Evolutionary conservation across 1,139 yeast species (phyloP), one percentile per base, ranked within the genome.

Genomic region (Barnettozyma hawaiiensis): DNA sequence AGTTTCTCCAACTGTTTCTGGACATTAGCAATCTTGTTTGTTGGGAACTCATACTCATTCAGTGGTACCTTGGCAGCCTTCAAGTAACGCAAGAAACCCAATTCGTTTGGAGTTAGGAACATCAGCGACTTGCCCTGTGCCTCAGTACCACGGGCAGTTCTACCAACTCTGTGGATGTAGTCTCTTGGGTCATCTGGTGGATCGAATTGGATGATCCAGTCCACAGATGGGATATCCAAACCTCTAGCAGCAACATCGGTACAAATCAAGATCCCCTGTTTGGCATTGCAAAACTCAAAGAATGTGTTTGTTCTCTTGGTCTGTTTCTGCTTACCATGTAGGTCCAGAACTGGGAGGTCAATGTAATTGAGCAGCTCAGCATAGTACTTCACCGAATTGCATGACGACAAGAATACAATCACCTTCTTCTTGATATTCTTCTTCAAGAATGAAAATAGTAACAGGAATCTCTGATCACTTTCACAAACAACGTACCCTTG

Each of bases 121-220:
- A 92, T 90, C 50, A 92, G 71, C 14, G 96, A 85, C 65, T 83
- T 86, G 53, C 99, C 99, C 61, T 83, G 83, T 45, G 96, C 97
- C 40, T 76, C 63, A 18, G 95, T 75, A 47, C 97, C 98, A 69
- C 98, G 81, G 15, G 98, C 98, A 22, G 98, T 92, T 73, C 98
- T 82, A 51, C 98, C 98, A 29, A 92, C 97, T 65, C 97, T 81
- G 67, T 92, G 98, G 57, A 92, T 90, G 61, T 92, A 92, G 67
- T 90, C 97, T 67, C 97, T 81, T 63, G 97, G 97, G 67, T 92
- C 97, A 81, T 92, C 97, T 62, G 97, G 97, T 40, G 97, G 97
- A 64, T 92, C 97, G 56, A 85, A 89, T 69, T 92, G 97, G 49
- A 92, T 81, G 57, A 92, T 92, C 96, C 97, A 92, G 67, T 90